These are phyloP conservation scores for Hypoxylon sp. DNA, from an alignment of 2,329 filamentous ascomycete genomes.

Conservation along the genomic window DNA sequence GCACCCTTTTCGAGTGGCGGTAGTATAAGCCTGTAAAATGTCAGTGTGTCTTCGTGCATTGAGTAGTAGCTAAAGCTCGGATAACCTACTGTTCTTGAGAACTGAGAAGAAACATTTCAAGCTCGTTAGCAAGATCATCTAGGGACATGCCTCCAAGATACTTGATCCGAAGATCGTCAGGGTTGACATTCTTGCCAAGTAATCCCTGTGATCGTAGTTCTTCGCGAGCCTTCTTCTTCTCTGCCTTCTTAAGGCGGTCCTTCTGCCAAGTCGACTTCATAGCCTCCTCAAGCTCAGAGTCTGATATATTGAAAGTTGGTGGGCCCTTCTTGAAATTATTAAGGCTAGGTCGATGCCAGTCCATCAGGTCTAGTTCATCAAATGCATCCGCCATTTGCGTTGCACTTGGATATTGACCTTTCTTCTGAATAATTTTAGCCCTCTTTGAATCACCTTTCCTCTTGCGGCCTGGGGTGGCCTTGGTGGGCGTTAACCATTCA, in stretches of 20 bases:
- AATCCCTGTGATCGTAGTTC: conserved; percentile 74
- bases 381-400: conserved; percentile 62
- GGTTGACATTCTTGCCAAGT: conserved; percentile 69
- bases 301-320: conserved; percentile 70
- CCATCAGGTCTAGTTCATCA: conserved; percentile 86
- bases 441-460: conserved; percentile 48
- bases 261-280: conserved; percentile 73
- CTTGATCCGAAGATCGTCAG: conserved; percentile 74
- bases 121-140: conserved; percentile 77
- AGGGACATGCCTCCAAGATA: conserved; percentile 80
- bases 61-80: neutral
- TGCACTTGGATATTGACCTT: conserved; percentile 57
- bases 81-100: conserved; percentile 70
- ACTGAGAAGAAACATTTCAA: conserved; percentile 77
- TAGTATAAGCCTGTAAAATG: conserved; percentile 71
- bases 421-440: conserved; percentile 46
- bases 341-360: conserved; percentile 79
- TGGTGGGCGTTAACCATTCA: conserved; percentile 48
- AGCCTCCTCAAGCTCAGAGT: conserved; percentile 74
- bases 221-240: conserved; percentile 78
- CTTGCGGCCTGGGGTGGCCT: conserved; percentile 46
- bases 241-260: conserved; percentile 78
- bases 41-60: conserved; percentile 13
- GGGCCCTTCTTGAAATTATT: conserved; percentile 73
- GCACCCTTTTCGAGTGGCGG: conserved; percentile 86